A percentile compares a stretch with the other conserved stretches of the same genome.
These are phyloP conservation scores for Pulveroboletus sp. DNA, from an alignment of 768 basidiomycete species.

Conservation along the genomic window DNA sequence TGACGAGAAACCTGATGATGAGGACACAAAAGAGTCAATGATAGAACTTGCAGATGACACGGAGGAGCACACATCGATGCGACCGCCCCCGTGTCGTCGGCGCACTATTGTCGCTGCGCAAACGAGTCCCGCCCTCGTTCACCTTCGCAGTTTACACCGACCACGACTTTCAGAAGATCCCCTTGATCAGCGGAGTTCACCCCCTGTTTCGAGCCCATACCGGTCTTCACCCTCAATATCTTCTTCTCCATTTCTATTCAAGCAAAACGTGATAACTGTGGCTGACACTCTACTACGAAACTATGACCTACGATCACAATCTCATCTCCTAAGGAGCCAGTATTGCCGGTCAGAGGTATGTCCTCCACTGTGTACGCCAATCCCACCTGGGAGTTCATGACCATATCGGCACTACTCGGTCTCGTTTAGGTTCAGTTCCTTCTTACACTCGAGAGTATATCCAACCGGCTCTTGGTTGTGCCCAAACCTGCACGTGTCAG, in stretches of 20 bases:
- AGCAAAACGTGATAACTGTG: conserved; percentile 39
- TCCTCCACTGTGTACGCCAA: conserved; percentile 2
- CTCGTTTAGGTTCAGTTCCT: conserved; percentile 71
- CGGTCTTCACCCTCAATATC: conserved; percentile 72
- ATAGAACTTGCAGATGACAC: conserved; percentile 3
- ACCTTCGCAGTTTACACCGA: conserved; percentile 47
- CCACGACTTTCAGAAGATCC: conserved; percentile 69
- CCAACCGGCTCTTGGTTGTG: conserved; percentile 84
- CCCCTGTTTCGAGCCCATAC: conserved; percentile 45
- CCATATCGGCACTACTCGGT: background rate
- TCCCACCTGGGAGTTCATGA: background rate
- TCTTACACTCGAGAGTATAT: conserved; percentile 85
- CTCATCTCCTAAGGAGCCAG: conserved; percentile 73
- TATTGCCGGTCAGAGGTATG: conserved; percentile 84
- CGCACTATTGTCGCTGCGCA: conserved; percentile 61
- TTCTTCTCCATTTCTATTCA: conserved; percentile 40
- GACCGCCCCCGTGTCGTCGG: conserved; percentile 30
- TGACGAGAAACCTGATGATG: conserved; percentile 37
- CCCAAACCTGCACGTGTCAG: conserved; percentile 93
- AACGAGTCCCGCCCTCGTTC: conserved; percentile 69
- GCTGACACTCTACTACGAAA: conserved; percentile 58
- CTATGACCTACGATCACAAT: conserved; percentile 65
- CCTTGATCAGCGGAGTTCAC: conserved; percentile 58
- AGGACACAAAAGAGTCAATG: conserved; percentile 14
- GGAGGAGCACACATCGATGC: conserved; percentile 13